phyloP scores from a whole-genome alignment of 495 filamentous ascomycete genomes.

The Margaritispora aquatica region DNA sequence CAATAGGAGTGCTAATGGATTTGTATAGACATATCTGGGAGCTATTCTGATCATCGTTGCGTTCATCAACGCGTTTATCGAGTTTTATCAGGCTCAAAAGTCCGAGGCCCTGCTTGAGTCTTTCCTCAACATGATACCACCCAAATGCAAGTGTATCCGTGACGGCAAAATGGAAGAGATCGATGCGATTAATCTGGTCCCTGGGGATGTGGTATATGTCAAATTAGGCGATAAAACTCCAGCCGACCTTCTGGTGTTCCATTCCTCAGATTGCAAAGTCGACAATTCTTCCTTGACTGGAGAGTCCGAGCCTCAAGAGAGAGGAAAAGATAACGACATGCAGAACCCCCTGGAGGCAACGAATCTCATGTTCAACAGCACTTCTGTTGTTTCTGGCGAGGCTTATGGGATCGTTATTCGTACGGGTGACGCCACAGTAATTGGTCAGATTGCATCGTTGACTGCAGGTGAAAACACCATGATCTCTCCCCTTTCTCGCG shows the following conservation, averaged over 20 bases:
- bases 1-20: not conserved
- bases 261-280: conserved; percentile 16
- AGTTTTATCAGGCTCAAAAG: conserved; percentile 29
- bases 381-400: conserved; percentile 25
- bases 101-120: conserved; percentile 28
- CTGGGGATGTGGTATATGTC: conserved; percentile 16
- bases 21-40: conserved; percentile 26
- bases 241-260: conserved; percentile 17
- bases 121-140: conserved; percentile 29
- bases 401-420: conserved; percentile 31
- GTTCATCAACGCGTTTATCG: conserved; percentile 29
- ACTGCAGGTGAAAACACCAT: conserved; percentile 24
- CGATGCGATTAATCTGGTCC: conserved; percentile 19
- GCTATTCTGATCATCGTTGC: conserved; percentile 28
- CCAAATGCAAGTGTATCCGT: conserved; percentile 28
- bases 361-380: conserved; percentile 23
- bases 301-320: conserved; percentile 20
- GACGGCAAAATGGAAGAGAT: conserved; percentile 24
- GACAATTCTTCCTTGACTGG: conserved; percentile 21
- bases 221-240: conserved; percentile 18
- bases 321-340: conserved; percentile 24
- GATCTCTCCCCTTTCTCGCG: conserved; percentile 26
- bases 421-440: conserved; percentile 29
- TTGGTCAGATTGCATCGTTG: conserved; percentile 32
- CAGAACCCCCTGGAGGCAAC: conserved; percentile 24